These are phyloP conservation scores for Pseudoperonospora humuli DNA, from an alignment of 352 stramenopile genomes.

Conservation along the genomic window DNA sequence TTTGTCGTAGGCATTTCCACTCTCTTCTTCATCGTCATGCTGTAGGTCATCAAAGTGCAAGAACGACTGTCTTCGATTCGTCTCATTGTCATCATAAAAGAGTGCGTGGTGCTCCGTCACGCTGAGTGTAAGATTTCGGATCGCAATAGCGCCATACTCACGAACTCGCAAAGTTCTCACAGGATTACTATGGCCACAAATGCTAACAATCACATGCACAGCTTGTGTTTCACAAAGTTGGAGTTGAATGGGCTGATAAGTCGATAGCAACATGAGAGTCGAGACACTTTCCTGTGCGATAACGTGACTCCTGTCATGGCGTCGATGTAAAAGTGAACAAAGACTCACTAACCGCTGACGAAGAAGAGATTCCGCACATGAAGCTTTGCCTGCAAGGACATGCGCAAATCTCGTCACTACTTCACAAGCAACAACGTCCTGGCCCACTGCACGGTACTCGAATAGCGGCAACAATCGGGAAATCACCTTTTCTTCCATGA, in stretches of 20 bases:
- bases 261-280: constrained; percentile 56
- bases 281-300: constrained; percentile 41
- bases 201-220: constrained; percentile 50
- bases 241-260: constrained; percentile 56
- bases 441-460: constrained; percentile 35
- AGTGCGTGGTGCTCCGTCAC: constrained; percentile 47
- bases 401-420: constrained; percentile 32
- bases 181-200: constrained; percentile 21
- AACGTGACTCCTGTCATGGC: constrained; percentile 20
- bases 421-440: constrained; percentile 33
- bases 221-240: constrained; percentile 49
- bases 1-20: not conserved
- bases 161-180: constrained; percentile 30
- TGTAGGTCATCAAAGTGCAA: constrained; percentile 2
- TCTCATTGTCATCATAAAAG: too few relatives aligned
- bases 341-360: constrained; percentile 46
- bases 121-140: constrained; percentile 63
- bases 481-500: constrained; percentile 48
- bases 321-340: constrained; percentile 42
- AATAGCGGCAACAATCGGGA: constrained; percentile 37
- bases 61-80: too few relatives aligned
- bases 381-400: constrained; percentile 41
- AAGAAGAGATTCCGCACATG: constrained; percentile 39
- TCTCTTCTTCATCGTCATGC: constrained; percentile 4
- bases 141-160: constrained; percentile 44